A percentile compares a stretch with the other conserved stretches of the same genome.
phyloP scores from a whole-genome alignment of 2,329 filamentous ascomycete genomes.

The Fusarium tupiense region DNA sequence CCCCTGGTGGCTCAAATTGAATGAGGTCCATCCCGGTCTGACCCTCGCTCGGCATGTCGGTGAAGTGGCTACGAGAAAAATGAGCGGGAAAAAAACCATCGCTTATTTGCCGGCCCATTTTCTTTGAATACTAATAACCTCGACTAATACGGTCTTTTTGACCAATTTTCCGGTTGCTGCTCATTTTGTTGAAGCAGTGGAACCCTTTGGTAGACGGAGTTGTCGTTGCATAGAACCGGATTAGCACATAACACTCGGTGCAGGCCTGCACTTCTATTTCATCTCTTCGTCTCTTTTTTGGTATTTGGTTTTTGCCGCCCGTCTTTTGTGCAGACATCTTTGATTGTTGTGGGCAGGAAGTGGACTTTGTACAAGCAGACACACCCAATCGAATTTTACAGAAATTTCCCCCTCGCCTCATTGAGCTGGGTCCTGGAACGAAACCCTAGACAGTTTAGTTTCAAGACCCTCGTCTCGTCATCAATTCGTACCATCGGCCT shows the following conservation, averaged over 20 bases:
- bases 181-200: slow-evolving; percentile 6
- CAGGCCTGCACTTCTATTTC: slow-evolving; percentile 10
- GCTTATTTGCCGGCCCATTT: slow-evolving; percentile 7
- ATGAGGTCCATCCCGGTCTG: slow-evolving; percentile 2
- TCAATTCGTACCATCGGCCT: slow-evolving; percentile 18
- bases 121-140: slow-evolving; percentile 21
- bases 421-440: slow-evolving; percentile 30
- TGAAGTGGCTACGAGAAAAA: slow-evolving; percentile 26
- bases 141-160: slow-evolving; percentile 16
- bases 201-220: not conserved
- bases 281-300: slow-evolving; percentile 5
- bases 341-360: slow-evolving; percentile 41
- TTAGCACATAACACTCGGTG: slow-evolving; percentile 6
- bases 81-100: slow-evolving; percentile 17
- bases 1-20: slow-evolving; percentile 2
- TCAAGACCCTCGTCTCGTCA: slow-evolving; percentile 31
- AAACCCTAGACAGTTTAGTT: slow-evolving; percentile 39
- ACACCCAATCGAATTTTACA: slow-evolving; percentile 45
- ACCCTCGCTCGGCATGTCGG: slow-evolving; percentile 5
- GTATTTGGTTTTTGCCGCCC: not conserved
- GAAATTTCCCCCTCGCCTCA: slow-evolving; percentile 18
- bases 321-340: slow-evolving; percentile 21
- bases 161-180: not conserved
- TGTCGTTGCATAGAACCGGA: slow-evolving; percentile 12
- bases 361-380: slow-evolving; percentile 42